Evolutionary conservation across 371 early-diverging fungal genomes (phyloP).

Genomic region (Mucor ambiguus): DNA sequence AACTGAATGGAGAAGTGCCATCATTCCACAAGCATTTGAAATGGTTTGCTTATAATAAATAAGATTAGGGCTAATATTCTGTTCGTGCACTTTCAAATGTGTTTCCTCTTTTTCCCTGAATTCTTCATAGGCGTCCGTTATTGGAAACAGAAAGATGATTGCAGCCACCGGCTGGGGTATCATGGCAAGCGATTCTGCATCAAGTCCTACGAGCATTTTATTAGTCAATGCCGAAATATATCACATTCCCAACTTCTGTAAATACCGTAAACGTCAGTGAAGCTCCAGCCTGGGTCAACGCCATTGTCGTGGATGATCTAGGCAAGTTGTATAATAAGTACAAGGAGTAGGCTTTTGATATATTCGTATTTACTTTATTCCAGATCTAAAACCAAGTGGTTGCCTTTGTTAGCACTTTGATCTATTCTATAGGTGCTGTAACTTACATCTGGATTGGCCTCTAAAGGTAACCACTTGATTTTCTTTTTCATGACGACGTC

Average conservation of each 20-base stretch:
- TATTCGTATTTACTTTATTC: constrained; percentile 53
- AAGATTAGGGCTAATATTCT: constrained; percentile 56
- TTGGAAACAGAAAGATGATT: constrained; percentile 77
- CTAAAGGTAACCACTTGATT: constrained; percentile 78
- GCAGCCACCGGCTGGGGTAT: constrained; percentile 84
- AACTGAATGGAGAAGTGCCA: constrained; percentile 77
- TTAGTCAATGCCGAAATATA: neutral
- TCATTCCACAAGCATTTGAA: constrained; percentile 90
- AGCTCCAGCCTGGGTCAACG: constrained; percentile 52
- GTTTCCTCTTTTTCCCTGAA: constrained; percentile 57
- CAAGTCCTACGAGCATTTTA: constrained; percentile 56
- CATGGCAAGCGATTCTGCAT: constrained; percentile 76
- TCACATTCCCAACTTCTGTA: neutral
- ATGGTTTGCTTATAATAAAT: constrained; percentile 89
- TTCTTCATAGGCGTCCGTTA: constrained; percentile 61
- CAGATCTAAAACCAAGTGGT: constrained; percentile 50
- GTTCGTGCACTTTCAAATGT: constrained; percentile 51
- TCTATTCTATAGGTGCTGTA: neutral
- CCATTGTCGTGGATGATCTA: constrained; percentile 64
- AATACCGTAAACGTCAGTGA: constrained; percentile 64
- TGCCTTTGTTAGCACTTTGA: neutral
- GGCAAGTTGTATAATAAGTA: neutral
- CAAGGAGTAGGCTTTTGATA: neutral
- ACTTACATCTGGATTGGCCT: constrained; percentile 80
- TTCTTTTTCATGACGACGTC: constrained; percentile 10